A percentile compares a stretch with the other conserved stretches of the same genome.
phyloP scores from a whole-genome alignment of 2,329 filamentous ascomycete species.

The Clarireedia paspali region DNA sequence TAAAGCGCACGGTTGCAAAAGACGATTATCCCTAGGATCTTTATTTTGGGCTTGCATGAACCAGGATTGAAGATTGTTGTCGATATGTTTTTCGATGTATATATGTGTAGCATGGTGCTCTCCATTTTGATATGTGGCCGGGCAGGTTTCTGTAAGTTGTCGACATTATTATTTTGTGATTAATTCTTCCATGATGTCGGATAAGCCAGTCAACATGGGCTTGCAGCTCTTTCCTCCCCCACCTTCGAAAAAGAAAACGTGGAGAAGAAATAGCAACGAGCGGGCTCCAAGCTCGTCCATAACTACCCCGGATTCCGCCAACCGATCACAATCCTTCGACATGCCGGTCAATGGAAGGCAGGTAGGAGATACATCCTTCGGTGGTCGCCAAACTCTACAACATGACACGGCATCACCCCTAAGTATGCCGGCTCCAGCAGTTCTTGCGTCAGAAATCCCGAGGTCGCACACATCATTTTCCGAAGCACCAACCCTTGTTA shows the following conservation, averaged over 20 bases:
- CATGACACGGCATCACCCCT: conserved; percentile 15
- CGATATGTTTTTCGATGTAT: conserved; percentile 3
- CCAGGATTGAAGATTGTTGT: neutral
- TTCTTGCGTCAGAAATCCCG: conserved; percentile 25
- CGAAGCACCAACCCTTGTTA: conserved; percentile 41
- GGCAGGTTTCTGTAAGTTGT: neutral
- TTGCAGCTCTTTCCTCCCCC: conserved; percentile 29
- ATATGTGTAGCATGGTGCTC: conserved; percentile 7
- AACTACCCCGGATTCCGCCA: conserved; percentile 19
- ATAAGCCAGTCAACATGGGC: conserved; percentile 23
- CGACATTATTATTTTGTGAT: conserved; percentile 2
- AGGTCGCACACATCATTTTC: conserved; percentile 45
- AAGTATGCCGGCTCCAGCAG: conserved; percentile 21
- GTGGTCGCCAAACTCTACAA: conserved; percentile 16
- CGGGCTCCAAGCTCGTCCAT: conserved; percentile 19
- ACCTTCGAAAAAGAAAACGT: conserved; percentile 22
- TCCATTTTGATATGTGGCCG: neutral
- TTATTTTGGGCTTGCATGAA: conserved; percentile 9
- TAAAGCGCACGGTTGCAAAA: conserved; percentile 2
- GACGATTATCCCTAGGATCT: neutral
- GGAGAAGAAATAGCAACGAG: conserved; percentile 24
- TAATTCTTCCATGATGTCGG: conserved; percentile 17
- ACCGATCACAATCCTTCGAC: conserved; percentile 16
- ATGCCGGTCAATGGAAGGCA: conserved; percentile 12
- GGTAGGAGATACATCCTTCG: conserved; percentile 17